Evolutionary conservation across 331 rosid genomes (phyloP).

Genomic region (Cydonia oblonga): DNA sequence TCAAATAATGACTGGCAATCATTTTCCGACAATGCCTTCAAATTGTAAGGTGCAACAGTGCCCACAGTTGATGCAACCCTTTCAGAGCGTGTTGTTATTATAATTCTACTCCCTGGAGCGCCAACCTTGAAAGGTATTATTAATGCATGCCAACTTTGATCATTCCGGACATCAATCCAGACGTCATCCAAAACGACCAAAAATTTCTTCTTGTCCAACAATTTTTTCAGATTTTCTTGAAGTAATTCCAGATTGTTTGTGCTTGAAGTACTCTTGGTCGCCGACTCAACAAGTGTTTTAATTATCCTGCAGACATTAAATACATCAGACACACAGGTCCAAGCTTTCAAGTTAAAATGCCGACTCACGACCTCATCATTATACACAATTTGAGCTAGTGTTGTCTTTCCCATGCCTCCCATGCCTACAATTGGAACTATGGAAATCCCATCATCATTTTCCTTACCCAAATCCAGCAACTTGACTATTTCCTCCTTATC

Average conservation of each 20-base stretch:
- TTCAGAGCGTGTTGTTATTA: conserved; percentile 11
- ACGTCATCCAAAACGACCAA: conserved; percentile 11
- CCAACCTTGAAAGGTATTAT: background rate
- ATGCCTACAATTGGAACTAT: conserved; percentile 25
- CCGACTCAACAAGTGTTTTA: background rate
- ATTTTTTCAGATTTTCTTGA: background rate
- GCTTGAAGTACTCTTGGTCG: background rate
- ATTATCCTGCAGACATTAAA: conserved; percentile 18
- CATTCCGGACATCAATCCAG: background rate
- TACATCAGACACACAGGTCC: conserved; percentile 26
- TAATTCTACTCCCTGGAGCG: conserved; percentile 12
- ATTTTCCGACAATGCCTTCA: background rate
- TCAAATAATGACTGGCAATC: conserved; percentile 2
- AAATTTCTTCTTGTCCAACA: conserved; percentile 1
- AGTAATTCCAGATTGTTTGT: background rate
- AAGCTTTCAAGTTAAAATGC: conserved; percentile 11
- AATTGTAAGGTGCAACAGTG: background rate
- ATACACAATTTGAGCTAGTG: conserved; percentile 21
- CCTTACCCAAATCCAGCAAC: background rate
- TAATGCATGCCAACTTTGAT: background rate
- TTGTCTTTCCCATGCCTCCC: conserved; percentile 32
- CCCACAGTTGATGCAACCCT: conserved; percentile 12
- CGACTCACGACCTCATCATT: background rate
- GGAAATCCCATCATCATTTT: background rate
- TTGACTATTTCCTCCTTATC: conserved; percentile 14